A percentile compares a stretch with the other conserved stretches of the same genome.
Evolutionary conservation across 352 stramenopile species (phyloP).

Genomic region (Thalassiosira sp.): DNA sequence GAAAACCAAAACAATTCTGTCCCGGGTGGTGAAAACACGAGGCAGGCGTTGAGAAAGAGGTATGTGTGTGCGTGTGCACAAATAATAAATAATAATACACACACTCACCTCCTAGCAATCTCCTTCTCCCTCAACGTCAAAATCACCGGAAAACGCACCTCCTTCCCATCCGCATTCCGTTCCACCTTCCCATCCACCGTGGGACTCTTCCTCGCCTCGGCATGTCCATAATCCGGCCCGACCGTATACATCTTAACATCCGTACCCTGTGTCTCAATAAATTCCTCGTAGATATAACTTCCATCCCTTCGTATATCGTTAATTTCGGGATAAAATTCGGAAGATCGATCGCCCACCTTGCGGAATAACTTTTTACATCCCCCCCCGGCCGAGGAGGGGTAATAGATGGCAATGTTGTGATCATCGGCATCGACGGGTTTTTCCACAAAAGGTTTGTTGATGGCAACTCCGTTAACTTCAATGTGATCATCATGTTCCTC

Average conservation of each 20-base stretch:
- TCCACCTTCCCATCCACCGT: constrained; percentile 97
- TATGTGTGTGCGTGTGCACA: no score
- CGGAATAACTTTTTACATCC: constrained; percentile 98
- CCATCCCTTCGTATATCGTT: constrained; percentile 93
- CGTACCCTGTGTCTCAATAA: constrained; percentile 98
- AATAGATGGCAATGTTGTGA: constrained; percentile 99
- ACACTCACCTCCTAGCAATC: constrained; percentile 90
- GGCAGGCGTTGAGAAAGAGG: no score
- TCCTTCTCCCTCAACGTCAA: constrained; percentile 98
- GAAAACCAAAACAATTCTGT: constrained; percentile 91
- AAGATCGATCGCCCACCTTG: constrained; percentile 90
- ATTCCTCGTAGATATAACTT: constrained; percentile 86
- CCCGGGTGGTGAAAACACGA: neutral
- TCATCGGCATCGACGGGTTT: constrained; percentile 99
- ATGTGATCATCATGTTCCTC: constrained; percentile 87
- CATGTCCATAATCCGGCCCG: constrained; percentile 97
- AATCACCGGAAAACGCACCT: constrained; percentile 98
- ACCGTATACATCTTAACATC: constrained; percentile 99
- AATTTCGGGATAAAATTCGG: constrained; percentile 95
- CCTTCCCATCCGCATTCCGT: constrained; percentile 95
- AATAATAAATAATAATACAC: no score
- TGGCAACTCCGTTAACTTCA: constrained; percentile 91
- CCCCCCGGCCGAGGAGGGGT: constrained; percentile 94
- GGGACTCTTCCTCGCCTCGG: constrained; percentile 97
- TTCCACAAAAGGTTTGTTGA: constrained; percentile 99